Evolutionary conservation across 2,329 filamentous ascomycete genomes (phyloP), one percentile per base, ranked within the genome.

Genomic region (Clarireedia hainanense): DNA sequence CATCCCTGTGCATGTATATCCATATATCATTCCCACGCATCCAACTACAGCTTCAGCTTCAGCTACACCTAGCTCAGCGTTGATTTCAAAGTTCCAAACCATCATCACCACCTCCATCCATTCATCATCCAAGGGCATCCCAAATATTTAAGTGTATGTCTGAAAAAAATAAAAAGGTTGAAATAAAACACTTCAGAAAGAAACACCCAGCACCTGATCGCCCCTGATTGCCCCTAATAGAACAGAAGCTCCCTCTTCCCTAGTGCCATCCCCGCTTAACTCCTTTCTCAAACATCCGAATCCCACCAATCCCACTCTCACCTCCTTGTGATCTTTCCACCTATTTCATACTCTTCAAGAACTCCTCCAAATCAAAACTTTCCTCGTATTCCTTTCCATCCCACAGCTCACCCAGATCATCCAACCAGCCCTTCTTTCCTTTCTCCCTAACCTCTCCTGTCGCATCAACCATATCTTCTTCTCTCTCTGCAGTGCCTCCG

Each of bases 371-470:
- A 70, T 97, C 90, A 71, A 96, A 97, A 72, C 95, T 95, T 75
- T 99, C 94, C 73, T 96, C 91, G 72, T 99, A 99, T 75, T 96
- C 91, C 69, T 85, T 86, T 70, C 96, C 92, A 70, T 99, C 94
- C 92, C 94, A 99, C 30, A 99, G 75, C 72, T 99, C 94, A 57
- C 90, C 92, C 57, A 99, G 74, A 68, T 97, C 94, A 69, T 99
- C 94, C 60, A 97, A 74, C 82, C 92, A 96, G 6, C 91, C 86
- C 78, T 96, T 96, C 79, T 96, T 96, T 57, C 94, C 94, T 65
- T 95, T 95, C 71, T 95, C 89, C 62, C 90, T 80, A 52, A 97
- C 86, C 65, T 97, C 90, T 48, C 94, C 94, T 24, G 88, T 91
- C 60, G 95, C 91, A 50, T 97, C 92, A 57, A 96, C 89, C 81